Conservation (phyloP, 192 early-diverging fungal species). For the Backusella australiensis region DNA sequence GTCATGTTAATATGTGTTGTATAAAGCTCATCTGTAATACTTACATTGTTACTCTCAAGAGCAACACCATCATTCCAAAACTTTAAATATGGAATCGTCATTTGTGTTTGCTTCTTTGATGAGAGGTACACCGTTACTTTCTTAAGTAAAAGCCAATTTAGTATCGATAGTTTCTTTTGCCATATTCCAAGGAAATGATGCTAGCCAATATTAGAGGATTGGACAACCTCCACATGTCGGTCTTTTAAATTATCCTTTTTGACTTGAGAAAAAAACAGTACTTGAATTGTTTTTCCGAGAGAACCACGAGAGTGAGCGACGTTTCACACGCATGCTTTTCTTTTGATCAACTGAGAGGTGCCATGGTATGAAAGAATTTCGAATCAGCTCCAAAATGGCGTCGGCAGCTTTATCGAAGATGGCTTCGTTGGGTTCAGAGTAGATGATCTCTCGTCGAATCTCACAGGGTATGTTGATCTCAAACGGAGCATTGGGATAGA, state of each 20-base stretch:
- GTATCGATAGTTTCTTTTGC: not conserved
- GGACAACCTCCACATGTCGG: not conserved
- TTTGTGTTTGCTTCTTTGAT: not conserved
- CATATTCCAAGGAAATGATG: not conserved
- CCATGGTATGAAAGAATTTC: slow-evolving; percentile 21
- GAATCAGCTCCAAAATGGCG: slow-evolving; percentile 29
- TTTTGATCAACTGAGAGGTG: slow-evolving; percentile 4
- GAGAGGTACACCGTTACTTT: not conserved
- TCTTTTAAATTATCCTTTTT: not conserved
- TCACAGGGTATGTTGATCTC: slow-evolving; percentile 35
- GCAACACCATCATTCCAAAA: not conserved
- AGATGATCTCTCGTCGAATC: slow-evolving; percentile 25
- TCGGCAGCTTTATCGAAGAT: slow-evolving; percentile 19
- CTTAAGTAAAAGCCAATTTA: not conserved
- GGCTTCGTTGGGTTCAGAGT: slow-evolving; percentile 27
- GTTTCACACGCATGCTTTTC: not conserved
- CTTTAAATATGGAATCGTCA: not conserved
- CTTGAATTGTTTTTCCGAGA: slow-evolving; percentile 1
- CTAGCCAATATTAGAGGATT: not conserved
- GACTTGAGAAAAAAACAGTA: not conserved
- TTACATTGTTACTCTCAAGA: not conserved
- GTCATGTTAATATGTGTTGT: not conserved
- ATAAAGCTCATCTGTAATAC: not conserved
- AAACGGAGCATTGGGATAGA: slow-evolving; percentile 24
- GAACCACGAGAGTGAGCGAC: not conserved